Evolutionary conservation across 257 asterid species (phyloP).

Genomic region (Lavandula angustifolia): DNA sequence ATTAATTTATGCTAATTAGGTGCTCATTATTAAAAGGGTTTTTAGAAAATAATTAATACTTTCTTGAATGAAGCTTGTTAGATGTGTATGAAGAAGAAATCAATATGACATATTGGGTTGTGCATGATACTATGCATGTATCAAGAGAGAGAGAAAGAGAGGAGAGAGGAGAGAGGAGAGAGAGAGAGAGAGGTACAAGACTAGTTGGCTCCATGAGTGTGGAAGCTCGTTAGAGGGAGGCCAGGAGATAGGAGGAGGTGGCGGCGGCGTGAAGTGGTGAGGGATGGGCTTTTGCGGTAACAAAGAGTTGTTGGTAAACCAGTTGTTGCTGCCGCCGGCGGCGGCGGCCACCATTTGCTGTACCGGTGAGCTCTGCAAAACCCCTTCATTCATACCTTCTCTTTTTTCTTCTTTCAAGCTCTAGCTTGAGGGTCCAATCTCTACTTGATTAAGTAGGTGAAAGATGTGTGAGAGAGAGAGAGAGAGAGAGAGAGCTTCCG

Average conservation of each 20-base stretch:
- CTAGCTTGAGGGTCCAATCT: background rate
- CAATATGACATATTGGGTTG: background rate
- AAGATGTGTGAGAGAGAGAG: constrained; percentile 8
- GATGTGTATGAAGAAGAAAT: background rate
- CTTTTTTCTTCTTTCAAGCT: too few relatives aligned
- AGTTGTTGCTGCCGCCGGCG: constrained; percentile 55
- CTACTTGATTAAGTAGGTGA: constrained; percentile 15
- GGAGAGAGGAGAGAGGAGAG: constrained; percentile 8
- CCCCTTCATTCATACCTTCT: constrained; percentile 53
- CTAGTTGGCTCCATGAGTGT: constrained; percentile 72
- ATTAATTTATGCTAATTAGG: background rate
- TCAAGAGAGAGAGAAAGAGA: background rate
- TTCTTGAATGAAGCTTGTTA: background rate
- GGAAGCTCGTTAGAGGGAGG: constrained; percentile 51
- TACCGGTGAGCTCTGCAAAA: constrained; percentile 56
- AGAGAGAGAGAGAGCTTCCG: background rate
- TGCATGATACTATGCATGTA: constrained; percentile 26
- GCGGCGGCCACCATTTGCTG: constrained; percentile 62
- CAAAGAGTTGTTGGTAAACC: constrained; percentile 54
- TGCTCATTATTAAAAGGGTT: background rate
- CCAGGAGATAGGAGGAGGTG: constrained; percentile 45
- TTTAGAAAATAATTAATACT: background rate
- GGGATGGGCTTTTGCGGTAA: constrained; percentile 35
- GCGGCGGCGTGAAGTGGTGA: constrained; percentile 32
- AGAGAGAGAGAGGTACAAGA: constrained; percentile 43